A percentile compares a stretch with the other conserved stretches of the same genome.
These are phyloP conservation scores for Alternaria conjuncta DNA, from an alignment of 2,329 filamentous ascomycete species.

Conservation along the genomic window DNA sequence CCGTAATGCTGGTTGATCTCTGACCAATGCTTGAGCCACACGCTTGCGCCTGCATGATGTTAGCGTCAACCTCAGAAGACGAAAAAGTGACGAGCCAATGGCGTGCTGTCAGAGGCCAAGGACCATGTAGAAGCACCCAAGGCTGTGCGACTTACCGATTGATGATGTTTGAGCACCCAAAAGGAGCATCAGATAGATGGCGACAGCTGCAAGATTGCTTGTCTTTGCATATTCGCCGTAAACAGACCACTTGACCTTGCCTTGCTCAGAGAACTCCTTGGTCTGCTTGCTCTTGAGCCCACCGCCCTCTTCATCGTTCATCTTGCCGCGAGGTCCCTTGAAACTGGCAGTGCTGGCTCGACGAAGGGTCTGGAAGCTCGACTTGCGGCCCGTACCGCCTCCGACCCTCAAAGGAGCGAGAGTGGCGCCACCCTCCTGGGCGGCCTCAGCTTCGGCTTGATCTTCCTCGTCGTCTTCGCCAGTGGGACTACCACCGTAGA, in stretches of 20 bases:
- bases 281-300: slow-evolving; percentile 78
- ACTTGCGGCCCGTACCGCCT: slow-evolving; percentile 64
- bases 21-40: slow-evolving; percentile 95
- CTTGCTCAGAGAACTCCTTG: slow-evolving; percentile 90
- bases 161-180: slow-evolving; percentile 81
- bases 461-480: slow-evolving; percentile 59
- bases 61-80: slow-evolving; percentile 23
- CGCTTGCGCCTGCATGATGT: slow-evolving; percentile 67
- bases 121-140: not conserved
- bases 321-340: slow-evolving; percentile 81
- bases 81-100: slow-evolving; percentile 30
- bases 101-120: not conserved
- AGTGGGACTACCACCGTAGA: slow-evolving; percentile 58
- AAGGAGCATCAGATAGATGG: slow-evolving; percentile 77
- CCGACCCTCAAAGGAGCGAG: slow-evolving; percentile 74
- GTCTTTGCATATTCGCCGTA: slow-evolving; percentile 95
- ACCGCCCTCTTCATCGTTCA: slow-evolving; percentile 81
- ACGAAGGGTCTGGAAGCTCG: slow-evolving; percentile 79
- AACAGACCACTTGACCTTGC: slow-evolving; percentile 97
- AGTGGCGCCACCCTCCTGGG: slow-evolving; percentile 72
- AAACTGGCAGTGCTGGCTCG: slow-evolving; percentile 93
- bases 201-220: slow-evolving; percentile 85
- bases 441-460: slow-evolving; percentile 61
- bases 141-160: slow-evolving; percentile 65
- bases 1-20: slow-evolving; percentile 74